Conservation (phyloP, 176 grass and related monocot genomes). For the Cenchrus purpureus region DNA sequence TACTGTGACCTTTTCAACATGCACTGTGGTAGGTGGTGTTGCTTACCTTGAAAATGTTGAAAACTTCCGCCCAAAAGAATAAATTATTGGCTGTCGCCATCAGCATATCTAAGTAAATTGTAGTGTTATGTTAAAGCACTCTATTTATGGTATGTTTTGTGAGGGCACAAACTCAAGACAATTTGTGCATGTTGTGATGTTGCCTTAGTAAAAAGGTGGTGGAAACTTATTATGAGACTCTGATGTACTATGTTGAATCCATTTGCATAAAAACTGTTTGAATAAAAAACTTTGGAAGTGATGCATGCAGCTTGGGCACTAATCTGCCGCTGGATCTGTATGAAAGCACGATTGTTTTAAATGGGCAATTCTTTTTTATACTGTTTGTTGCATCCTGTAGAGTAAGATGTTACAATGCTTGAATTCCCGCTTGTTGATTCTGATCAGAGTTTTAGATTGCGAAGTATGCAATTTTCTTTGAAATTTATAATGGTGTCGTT, state of each 20-base stretch:
- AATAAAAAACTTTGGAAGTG: not conserved
- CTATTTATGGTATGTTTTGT: not conserved
- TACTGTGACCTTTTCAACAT: not conserved
- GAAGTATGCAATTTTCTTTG: too few species aligned
- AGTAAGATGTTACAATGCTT: too few species aligned
- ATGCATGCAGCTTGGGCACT: not conserved
- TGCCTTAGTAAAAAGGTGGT: not conserved
- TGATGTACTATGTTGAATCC: not conserved
- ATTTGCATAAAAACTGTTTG: not conserved
- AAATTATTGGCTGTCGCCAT: not conserved
- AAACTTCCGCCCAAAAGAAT: not conserved
- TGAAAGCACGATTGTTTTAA: too few species aligned
- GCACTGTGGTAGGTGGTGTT: fast-evolving
- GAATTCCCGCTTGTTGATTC: too few species aligned
- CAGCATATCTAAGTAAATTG: not conserved
- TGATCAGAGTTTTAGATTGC: too few species aligned
- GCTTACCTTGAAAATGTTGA: not conserved
- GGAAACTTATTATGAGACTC: not conserved
- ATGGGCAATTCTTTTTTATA: too few species aligned
- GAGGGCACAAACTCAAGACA: not conserved
- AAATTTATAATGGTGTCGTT: too few species aligned
- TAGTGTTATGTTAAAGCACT: not conserved
- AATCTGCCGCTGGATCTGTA: too few species aligned
- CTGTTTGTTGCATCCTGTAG: too few species aligned
- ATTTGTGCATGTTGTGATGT: not conserved